Conservation (phyloP, 1,139 yeast genomes). For the Candida sanyaensis region DNA sequence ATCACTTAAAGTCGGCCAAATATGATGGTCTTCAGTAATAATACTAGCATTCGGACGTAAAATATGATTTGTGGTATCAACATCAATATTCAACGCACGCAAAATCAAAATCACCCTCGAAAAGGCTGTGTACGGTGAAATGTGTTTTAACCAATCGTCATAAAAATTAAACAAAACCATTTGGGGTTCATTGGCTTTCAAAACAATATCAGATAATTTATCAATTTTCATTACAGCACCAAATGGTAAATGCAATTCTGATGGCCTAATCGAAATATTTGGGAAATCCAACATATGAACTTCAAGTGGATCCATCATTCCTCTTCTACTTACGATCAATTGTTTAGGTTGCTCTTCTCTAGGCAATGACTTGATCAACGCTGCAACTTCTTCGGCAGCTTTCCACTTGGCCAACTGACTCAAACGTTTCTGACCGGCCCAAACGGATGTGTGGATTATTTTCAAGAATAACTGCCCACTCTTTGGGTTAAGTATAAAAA, state of each 20-base stretch:
- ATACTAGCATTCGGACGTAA: constrained; percentile 75
- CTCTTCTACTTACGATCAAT: constrained; percentile 85
- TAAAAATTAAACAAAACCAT: constrained; percentile 89
- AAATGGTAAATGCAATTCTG: constrained; percentile 89
- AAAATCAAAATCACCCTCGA: constrained; percentile 79
- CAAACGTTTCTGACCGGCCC: constrained; percentile 96
- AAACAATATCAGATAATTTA: constrained; percentile 74
- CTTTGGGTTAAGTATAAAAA: constrained; percentile 85
- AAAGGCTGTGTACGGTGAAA: constrained; percentile 92
- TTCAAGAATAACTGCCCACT: constrained; percentile 88
- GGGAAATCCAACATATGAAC: constrained; percentile 98
- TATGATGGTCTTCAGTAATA: constrained; percentile 72
- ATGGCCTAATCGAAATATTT: constrained; percentile 83
- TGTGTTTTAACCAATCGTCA: constrained; percentile 88
- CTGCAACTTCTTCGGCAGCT: constrained; percentile 97
- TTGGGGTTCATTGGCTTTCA: constrained; percentile 89
- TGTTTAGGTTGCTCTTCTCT: constrained; percentile 95
- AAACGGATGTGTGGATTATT: constrained; percentile 89
- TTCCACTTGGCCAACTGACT: constrained; percentile 97
- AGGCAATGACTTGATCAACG: constrained; percentile 84
- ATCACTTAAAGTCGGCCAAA: constrained; percentile 89
- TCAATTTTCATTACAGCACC: constrained; percentile 83
- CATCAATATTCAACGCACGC: constrained; percentile 77
- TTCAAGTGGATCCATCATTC: constrained; percentile 91
- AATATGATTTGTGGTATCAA: constrained; percentile 74